Base-by-base conservation (phyloP, 371 early-diverging fungal genomes). In the Gilbertella persicaria region DNA sequence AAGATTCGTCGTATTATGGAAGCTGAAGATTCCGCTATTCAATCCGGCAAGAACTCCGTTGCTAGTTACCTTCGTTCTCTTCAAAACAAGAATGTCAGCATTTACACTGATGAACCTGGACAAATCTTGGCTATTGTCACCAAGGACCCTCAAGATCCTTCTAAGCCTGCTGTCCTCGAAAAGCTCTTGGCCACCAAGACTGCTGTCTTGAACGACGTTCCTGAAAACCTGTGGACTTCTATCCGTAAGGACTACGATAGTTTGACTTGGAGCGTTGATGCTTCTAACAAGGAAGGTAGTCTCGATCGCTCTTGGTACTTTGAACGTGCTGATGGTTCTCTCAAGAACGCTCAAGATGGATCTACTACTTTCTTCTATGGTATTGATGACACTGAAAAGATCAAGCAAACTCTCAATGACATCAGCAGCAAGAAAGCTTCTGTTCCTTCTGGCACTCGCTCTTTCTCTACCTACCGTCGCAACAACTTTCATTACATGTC, bases 341-440 rank as follows among this genome's bases (percentile, higher is more conserved):
- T 85, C 60, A 73, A 66, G 38, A 79, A 75, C 50, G 55, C 74
- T 1, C 69, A 74, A 35, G 82, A 82, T 67, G 85, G 83, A 42
- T 76, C 82, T 56, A 87, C 89, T 16, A 76, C 95, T 57, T 96
- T 95, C 78, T 98, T 95, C 86, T 92, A 92, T 65, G 97, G 96
- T 21, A 73, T 95, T 44, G 77, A 87, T 14, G 84, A 91, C 62
- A 79, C 91, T 43, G 83, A 86, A 9, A 75, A 79, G 44, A 81
- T 96, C 45, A 80, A 89, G 61, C 70, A 67, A 30, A 64, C 63
- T 19, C 48, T 78, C 29, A 67, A 67, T 45, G 62, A 49, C 3
- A 67, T 69, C 29, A 58, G 58, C 21, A 19, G 39, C 17, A 46
- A 52, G 28, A 53, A 62, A 33, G 45, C 42, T 25, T 19, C 42